Percentiles rank a stretch among this genome's conserved stretches.
phyloP scores from a whole-genome alignment of 345 rosid species.

The Acer saccharum region DNA sequence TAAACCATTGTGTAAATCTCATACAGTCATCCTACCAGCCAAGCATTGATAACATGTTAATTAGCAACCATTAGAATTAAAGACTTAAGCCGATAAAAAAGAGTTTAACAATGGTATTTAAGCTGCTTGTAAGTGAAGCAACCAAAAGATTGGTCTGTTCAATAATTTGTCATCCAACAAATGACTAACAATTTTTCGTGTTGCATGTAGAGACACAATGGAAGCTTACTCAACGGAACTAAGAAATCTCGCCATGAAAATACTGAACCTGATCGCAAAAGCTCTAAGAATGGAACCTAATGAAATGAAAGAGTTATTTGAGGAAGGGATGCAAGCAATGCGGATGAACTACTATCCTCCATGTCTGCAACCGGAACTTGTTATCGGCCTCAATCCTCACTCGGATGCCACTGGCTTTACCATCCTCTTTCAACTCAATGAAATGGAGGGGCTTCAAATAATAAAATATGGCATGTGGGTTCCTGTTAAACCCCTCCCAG shows the following conservation, averaged over 20 bases:
- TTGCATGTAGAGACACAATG: constrained; percentile 12
- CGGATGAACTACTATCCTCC: constrained; percentile 28
- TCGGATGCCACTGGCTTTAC: constrained; percentile 20
- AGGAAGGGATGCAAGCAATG: constrained; percentile 9
- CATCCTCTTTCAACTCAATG: constrained; percentile 27
- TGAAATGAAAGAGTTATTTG: constrained; percentile 10
- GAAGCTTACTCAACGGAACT: constrained; percentile 20
- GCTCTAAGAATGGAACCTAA: constrained; percentile 18
- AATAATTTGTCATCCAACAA: no score
- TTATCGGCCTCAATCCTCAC: constrained; percentile 39
- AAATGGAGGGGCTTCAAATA: constrained; percentile 23
- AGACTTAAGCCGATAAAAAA: no score
- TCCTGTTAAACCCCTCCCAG: constrained; percentile 17
- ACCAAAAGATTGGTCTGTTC: no score
- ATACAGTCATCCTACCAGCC: no score
- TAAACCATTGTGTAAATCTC: no score
- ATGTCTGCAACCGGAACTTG: constrained; percentile 43
- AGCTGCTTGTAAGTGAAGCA: no score
- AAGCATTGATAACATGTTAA: no score
- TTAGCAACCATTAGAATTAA: no score
- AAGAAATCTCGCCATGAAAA: constrained; percentile 13
- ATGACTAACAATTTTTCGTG: no score
- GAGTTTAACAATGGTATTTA: no score
- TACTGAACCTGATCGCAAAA: constrained; percentile 18
- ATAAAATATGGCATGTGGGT: constrained; percentile 32